Conservation (phyloP, 192 early-diverging fungal genomes). For the Piromyces finnis region DNA sequence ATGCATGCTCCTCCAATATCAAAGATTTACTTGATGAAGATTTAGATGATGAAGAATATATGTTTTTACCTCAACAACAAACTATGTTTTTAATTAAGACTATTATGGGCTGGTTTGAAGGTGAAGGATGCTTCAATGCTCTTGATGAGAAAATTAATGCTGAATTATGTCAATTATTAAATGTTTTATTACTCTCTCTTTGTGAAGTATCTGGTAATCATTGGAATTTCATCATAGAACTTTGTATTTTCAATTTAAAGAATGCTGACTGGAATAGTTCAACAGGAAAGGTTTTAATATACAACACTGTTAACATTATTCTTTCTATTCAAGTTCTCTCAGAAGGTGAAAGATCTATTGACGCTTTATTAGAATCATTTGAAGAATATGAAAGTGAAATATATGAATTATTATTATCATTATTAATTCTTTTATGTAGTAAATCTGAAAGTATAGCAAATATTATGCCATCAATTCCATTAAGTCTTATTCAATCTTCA, state of each 20-base stretch:
- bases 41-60: not conserved
- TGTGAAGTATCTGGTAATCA: not conserved
- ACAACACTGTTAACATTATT: not conserved
- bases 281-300: not conserved
- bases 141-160: not conserved
- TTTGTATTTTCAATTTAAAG: not conserved
- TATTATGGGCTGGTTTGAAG: not conserved
- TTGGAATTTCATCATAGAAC: not conserved
- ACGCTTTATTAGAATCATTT: not conserved
- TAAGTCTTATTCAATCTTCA: conserved; percentile 1
- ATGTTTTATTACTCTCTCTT: not conserved
- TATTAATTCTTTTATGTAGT: not conserved
- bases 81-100: not conserved
- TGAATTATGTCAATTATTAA: not conserved
- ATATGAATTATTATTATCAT: not conserved
- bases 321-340: not conserved
- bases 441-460: not conserved
- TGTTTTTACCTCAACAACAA: not conserved
- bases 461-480: conserved; percentile 3
- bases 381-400: not conserved
- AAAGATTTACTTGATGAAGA: not conserved
- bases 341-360: not conserved
- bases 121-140: not conserved
- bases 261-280: not conserved
- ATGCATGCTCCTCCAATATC: not conserved